Evolutionary conservation across 2,329 filamentous ascomycete species (phyloP), one percentile per base, ranked within the genome.

Genomic region (Amylocarpus encephaloides): DNA sequence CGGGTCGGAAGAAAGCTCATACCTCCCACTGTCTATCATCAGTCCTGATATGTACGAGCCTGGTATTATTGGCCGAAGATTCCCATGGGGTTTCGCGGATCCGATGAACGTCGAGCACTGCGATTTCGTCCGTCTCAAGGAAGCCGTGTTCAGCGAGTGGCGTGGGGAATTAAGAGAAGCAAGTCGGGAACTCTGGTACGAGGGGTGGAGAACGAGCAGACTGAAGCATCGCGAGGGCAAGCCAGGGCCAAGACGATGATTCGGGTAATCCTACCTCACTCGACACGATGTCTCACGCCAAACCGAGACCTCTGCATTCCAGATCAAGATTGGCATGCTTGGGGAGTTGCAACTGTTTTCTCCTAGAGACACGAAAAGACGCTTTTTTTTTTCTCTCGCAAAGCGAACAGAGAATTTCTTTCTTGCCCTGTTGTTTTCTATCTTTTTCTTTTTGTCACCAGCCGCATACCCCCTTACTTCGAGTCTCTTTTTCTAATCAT

Each of bases 1-100:
- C 67, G 73, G 50, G 62, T 70, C 48, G 70, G 72, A 48, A 71
- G 79, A 82, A 59, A 67, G 72, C 10, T 88, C 88, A 0, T 86
- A 88, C 66, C 73, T 96, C 22, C 93, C 93, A 1, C 82, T 97
- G 64, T 95, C 90, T 36, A 88, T 96, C 66, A 86, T 98, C 66
- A 95, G 89, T 55, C 93, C 93, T 0, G 93, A 98, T 67, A 79
- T 88, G 38, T 95, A 97, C 70, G 88, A 94, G 62, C 84, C 85
- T 7, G 80, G 78, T 30, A 75, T 87, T 13, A 72, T 95, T 53
- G 93, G 93, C 41, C 86, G 93, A 53, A 84, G 85, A 57, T 98
- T 97, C 67, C 88, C 93, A 0, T 98, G 93, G 93, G 93, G 93
- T 6, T 94, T 96, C 61, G 93, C 93, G 4, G 89, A 97, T 64